These are phyloP conservation scores for Thielaviopsis ethacetica DNA, from an alignment of 2,329 filamentous ascomycete genomes.

Conservation along the genomic window DNA sequence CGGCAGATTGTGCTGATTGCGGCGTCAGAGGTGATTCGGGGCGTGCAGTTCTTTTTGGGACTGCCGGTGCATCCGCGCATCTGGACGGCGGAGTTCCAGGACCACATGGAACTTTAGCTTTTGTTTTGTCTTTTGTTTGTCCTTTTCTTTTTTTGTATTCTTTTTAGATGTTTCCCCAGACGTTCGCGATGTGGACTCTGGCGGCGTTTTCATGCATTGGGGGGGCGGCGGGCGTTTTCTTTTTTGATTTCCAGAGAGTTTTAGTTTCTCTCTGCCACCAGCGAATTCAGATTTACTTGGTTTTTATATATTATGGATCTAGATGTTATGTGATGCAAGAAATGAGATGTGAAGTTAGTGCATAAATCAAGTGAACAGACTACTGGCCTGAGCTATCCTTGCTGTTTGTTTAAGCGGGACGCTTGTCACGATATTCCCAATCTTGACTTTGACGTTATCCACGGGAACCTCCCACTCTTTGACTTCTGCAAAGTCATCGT, in stretches of 20 bases:
- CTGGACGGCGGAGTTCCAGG: constrained; percentile 30
- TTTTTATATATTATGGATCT: neutral
- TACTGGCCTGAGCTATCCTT: neutral
- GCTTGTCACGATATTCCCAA: constrained; percentile 51
- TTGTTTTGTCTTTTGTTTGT: neutral
- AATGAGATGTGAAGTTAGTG: neutral
- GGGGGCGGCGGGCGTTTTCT: neutral
- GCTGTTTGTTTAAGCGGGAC: constrained; percentile 21
- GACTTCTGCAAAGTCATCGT: constrained; percentile 16
- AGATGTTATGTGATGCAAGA: neutral
- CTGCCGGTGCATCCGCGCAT: constrained; percentile 32
- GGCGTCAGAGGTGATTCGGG: constrained; percentile 27
- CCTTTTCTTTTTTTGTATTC: neutral
- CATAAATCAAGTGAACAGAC: neutral
- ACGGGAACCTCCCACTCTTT: constrained; percentile 34
- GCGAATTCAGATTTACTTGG: neutral
- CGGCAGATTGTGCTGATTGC: constrained; percentile 19
- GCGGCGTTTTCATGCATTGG: neutral
- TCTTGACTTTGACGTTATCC: constrained; percentile 52
- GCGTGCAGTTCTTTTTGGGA: constrained; percentile 36
- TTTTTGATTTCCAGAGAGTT: neutral
- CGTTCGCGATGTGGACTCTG: neutral
- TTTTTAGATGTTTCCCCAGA: neutral
- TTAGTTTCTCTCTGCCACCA: neutral
- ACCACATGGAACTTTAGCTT: constrained; percentile 28